phyloP scores from a whole-genome alignment of 768 basidiomycete genomes.

The Russula dissimulans region DNA sequence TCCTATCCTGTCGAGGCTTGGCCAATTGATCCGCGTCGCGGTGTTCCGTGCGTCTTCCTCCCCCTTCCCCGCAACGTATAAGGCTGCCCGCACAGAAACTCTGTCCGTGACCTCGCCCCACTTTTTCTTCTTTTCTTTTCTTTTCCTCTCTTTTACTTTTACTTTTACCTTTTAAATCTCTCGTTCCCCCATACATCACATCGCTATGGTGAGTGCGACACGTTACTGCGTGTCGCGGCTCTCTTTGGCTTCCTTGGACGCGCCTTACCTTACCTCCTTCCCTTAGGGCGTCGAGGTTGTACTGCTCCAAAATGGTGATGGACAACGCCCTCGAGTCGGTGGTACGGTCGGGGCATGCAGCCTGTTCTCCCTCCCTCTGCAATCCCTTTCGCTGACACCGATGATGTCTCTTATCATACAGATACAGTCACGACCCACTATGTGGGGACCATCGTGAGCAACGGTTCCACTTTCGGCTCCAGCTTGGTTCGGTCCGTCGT shows the following conservation, averaged over 20 bases:
- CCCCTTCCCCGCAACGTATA: too few relatives aligned
- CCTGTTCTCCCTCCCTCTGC: too few relatives aligned
- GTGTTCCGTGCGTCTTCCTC: too few relatives aligned
- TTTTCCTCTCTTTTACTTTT: too few relatives aligned
- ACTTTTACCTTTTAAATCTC: background rate
- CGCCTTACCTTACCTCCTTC: background rate
- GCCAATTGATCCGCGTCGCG: too few relatives aligned
- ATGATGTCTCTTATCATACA: constrained; percentile 23
- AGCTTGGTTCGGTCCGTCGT: constrained; percentile 55
- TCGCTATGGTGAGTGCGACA: background rate
- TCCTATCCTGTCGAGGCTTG: too few relatives aligned
- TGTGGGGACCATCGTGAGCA: constrained; percentile 48
- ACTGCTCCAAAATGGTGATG: constrained; percentile 48
- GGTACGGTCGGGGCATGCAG: constrained; percentile 35
- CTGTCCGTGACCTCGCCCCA: too few relatives aligned
- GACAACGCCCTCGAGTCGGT: constrained; percentile 55
- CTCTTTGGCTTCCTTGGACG: background rate
- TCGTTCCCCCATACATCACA: background rate
- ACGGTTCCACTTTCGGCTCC: constrained; percentile 64
- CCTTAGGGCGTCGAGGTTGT: constrained; percentile 64
- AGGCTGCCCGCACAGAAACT: too few relatives aligned
- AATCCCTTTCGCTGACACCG: background rate
- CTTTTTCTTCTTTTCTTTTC: too few relatives aligned
- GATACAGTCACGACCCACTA: constrained; percentile 73
- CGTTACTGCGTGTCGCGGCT: too few relatives aligned